phyloP scores from a whole-genome alignment of 306 rosid genomes.

The Gillenia trifoliata region DNA sequence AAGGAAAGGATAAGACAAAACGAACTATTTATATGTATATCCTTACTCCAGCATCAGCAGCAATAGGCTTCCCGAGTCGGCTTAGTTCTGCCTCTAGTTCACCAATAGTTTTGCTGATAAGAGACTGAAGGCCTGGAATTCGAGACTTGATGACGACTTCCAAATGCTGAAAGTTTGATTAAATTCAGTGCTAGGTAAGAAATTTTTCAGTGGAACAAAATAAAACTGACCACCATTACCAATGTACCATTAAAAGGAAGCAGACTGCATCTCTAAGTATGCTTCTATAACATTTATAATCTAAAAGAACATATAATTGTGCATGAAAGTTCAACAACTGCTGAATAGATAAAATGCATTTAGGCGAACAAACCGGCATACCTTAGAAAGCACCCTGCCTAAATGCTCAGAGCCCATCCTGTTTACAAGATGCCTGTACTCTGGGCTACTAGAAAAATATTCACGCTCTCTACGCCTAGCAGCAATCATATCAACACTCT shows the following conservation, averaged over 20 bases:
- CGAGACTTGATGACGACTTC: slow-evolving; percentile 42
- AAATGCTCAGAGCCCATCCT: slow-evolving; percentile 52
- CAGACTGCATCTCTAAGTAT: not conserved
- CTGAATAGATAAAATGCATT: not conserved
- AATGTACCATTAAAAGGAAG: not conserved
- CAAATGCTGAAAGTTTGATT: slow-evolving; percentile 28
- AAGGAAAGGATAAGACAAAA: not conserved
- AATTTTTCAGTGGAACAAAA: not conserved
- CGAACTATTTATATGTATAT: not conserved
- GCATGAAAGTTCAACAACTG: slow-evolving; percentile 1
- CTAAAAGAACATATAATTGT: not conserved
- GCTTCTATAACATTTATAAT: not conserved
- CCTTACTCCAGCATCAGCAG: slow-evolving; percentile 46
- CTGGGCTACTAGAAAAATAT: slow-evolving; percentile 33
- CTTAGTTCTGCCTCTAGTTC: slow-evolving; percentile 39
- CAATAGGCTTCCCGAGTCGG: slow-evolving; percentile 41
- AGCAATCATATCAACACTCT: slow-evolving; percentile 45
- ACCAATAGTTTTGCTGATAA: slow-evolving; percentile 40
- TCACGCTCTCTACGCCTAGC: slow-evolving; percentile 44
- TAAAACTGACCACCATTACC: not conserved
- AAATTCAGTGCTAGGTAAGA: not conserved
- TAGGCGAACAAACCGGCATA: slow-evolving; percentile 4
- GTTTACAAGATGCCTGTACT: slow-evolving; percentile 35
- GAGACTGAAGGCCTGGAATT: slow-evolving; percentile 44
- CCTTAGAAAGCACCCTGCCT: slow-evolving; percentile 46